phyloP scores from a whole-genome alignment of 2,329 filamentous ascomycete genomes.

The Macrophomina phaseolina region DNA sequence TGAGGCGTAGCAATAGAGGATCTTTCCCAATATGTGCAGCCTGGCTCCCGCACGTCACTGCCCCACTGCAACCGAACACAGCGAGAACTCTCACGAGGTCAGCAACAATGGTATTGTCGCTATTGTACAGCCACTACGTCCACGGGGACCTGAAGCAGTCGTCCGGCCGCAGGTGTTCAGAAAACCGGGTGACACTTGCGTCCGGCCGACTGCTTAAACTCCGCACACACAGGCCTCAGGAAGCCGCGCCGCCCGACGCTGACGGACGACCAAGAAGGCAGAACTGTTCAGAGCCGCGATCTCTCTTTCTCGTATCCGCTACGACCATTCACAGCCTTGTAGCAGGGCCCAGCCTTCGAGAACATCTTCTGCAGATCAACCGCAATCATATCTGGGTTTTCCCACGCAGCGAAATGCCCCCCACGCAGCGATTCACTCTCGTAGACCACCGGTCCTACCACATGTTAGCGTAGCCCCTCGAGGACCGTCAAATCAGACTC shows the following conservation, averaged over 20 bases:
- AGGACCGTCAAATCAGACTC: not conserved
- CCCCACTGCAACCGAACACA: not conserved
- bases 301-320: conserved; percentile 13
- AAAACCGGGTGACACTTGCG: too few relatives aligned
- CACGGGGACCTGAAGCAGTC: too few relatives aligned
- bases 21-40: not conserved
- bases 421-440: conserved; percentile 58
- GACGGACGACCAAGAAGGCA: too few relatives aligned
- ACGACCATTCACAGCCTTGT: conserved; percentile 14
- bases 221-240: too few relatives aligned
- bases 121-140: too few relatives aligned
- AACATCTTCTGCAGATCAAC: conserved; percentile 63
- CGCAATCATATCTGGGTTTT: conserved; percentile 60
- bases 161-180: too few relatives aligned
- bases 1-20: not conserved
- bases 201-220: too few relatives aligned
- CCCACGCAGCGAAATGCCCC: conserved; percentile 68
- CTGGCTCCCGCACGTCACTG: conserved; percentile 3
- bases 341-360: conserved; percentile 20
- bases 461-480: not conserved
- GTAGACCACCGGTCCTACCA: conserved; percentile 58
- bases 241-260: too few relatives aligned
- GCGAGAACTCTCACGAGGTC: too few relatives aligned
- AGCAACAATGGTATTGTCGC: too few relatives aligned
- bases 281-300: too few relatives aligned